These are phyloP conservation scores for Trichomonascus vanleenenianus DNA, from an alignment of 805 yeast genomes.

Conservation along the genomic window DNA sequence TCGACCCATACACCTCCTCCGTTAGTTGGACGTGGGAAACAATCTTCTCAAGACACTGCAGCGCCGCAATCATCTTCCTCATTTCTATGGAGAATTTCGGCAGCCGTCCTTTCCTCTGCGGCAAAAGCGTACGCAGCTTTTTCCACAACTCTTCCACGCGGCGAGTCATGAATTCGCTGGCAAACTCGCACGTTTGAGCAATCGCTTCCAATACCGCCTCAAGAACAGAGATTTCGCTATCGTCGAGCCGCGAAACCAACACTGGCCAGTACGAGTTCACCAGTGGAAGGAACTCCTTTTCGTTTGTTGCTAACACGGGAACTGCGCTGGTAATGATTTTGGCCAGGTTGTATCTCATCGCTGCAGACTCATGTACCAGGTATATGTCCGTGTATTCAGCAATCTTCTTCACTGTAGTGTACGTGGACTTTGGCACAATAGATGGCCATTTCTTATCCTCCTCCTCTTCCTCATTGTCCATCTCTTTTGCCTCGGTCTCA, in stretches of 20 bases:
- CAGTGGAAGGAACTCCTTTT: conserved; percentile 39
- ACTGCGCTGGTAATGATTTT: conserved; percentile 37
- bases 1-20: conserved; percentile 2
- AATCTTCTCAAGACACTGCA: conserved; percentile 8
- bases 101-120: background rate
- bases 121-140: conserved; percentile 5
- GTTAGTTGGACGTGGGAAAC: conserved; percentile 10
- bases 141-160: conserved; percentile 24
- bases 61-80: conserved; percentile 9
- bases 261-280: conserved; percentile 50
- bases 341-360: conserved; percentile 50
- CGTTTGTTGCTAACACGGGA: conserved; percentile 48
- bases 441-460: conserved; percentile 50
- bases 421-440: conserved; percentile 54
- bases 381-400: conserved; percentile 61
- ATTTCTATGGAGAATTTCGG: conserved; percentile 12
- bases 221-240: conserved; percentile 26
- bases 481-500: background rate
- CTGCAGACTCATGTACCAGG: conserved; percentile 57
- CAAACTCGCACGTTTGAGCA: conserved; percentile 19
- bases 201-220: conserved; percentile 26
- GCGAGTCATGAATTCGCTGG: conserved; percentile 30
- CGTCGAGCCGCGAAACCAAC: conserved; percentile 25
- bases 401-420: conserved; percentile 51
- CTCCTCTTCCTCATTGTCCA: conserved; percentile 21